These are phyloP conservation scores for Curvularia sp. DNA, from an alignment of 2,329 filamentous ascomycete species.

Conservation along the genomic window DNA sequence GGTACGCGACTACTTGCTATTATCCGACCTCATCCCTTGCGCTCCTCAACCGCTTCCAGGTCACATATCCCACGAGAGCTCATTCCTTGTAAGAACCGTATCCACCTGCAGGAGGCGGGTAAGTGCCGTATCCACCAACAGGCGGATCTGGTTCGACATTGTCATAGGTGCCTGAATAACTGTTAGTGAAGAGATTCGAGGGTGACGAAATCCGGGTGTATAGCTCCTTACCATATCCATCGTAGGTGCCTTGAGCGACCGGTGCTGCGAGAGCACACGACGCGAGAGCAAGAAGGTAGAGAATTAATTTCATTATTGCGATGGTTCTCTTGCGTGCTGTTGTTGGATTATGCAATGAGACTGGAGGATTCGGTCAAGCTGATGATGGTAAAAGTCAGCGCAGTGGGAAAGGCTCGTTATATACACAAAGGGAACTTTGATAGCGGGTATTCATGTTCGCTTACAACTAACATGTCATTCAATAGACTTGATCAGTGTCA, in stretches of 20 bases:
- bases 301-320: slow-evolving; percentile 28
- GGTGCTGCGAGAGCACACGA: slow-evolving; percentile 32
- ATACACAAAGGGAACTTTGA: neutral
- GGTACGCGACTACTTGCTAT: neutral
- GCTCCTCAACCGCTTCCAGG: neutral
- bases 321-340: neutral
- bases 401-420: neutral
- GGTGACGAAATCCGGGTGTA: neutral
- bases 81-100: neutral
- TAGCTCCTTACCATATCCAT: slow-evolving; percentile 20
- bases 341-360: neutral
- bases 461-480: neutral
- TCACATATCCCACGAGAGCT: neutral
- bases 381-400: neutral
- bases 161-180: neutral
- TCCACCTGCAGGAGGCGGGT: neutral
- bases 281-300: slow-evolving; percentile 31
- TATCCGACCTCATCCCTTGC: neutral
- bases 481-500: neutral
- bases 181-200: neutral
- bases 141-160: neutral
- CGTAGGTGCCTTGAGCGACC: slow-evolving; percentile 23
- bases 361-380: neutral
- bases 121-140: neutral
- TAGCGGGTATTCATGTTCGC: neutral